Evolutionary conservation across 805 yeast species (phyloP), one percentile per base, ranked within the genome.

Genomic region (Sugiyamaella americana): DNA sequence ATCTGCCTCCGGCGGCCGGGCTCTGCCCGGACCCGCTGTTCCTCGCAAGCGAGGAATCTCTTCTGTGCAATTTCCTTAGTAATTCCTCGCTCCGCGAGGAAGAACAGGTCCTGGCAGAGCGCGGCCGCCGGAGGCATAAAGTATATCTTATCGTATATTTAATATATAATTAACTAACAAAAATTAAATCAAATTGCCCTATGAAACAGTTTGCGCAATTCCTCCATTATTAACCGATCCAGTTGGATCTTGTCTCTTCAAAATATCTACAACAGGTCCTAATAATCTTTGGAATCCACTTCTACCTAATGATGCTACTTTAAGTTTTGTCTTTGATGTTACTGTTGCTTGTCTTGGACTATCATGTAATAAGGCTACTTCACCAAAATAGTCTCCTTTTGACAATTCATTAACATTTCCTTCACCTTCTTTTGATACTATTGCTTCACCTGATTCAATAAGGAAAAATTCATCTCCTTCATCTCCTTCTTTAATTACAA

Each of bases 331-430:
- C 16, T 74, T 70, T 1, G 96, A 96, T 43, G 74, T 79, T 34
- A 93, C 93, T 3, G 96, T 84, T 26, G 98, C 98, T 62, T 86
- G 93, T 67, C 98, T 80, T 51, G 98, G 98, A 49, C 80, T 71
- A 62, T 93, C 96, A 59, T 89, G 84, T 57, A 93, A 73, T 57
- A 93, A 72, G 2, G 98, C 98, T 53, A 93, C 80, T 69, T 93
- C 98, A 55, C 98, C 98, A 65, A 93, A 93, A 69, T 93, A 93
- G 63, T 84, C 95, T 53, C 97, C 97, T 59, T 84, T 80, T 40
- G 74, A 67, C 50, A 87, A 72, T 13, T 70, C 70, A 19, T 73
- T 75, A 38, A 74, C 72, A 22, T 44, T 34, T 20, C 89, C 89
- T 39, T 74, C 74, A 34, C 72, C 78, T 38, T 71, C 66, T 59